Base-by-base conservation (phyloP, 1,284 basidiomycete genomes). In the Sporisorium iseilematis-ciliati region DNA sequence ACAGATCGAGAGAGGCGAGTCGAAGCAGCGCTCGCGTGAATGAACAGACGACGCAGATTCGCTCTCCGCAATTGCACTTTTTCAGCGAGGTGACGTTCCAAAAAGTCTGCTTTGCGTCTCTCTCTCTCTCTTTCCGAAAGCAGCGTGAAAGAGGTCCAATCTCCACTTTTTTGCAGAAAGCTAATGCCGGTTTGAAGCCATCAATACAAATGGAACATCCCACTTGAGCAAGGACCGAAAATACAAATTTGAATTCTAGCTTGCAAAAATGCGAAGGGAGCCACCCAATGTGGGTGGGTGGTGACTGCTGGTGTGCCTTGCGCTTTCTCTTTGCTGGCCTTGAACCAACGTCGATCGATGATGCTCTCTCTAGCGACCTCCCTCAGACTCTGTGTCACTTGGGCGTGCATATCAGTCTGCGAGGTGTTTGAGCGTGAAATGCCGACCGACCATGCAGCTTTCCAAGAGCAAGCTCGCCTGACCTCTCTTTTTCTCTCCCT, bases 81-180 rank as follows among this genome's bases (percentile, higher is more conserved):
- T 38, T 14, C 35, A 38, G 35, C 35, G 35, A 38, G 35, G 35
- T 38, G 35, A 38, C 35, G 35, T 42, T 42, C 20, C 41, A 42
- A 4, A 20, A 42, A 20, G 41, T 11, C 38, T 54, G 25, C 25
- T 7, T 12, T n/a, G n/a, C n/a, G n/a, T n/a, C n/a, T n/a, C n/a
- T n/a, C n/a, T n/a, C n/a, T 21, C 29, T 40, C n/a, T n/a, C 18
- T 58, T 58, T 60, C 62, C 62, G 61, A 65, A 65, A 65, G 62
- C 62, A 71, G 62, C 68, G 68, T 71, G 68, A 71, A 71, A 71
- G 62, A 56, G 65, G 50, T 38, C 29, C 23, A 10, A 31, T 12
- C 26, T 33, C 21, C 42, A 18, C 26, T 16, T 45, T 45, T 57
- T 12, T 16, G 7, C 20, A 18, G 18, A 21, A 12, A 41, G 23